Evolutionary conservation across 345 rosid genomes (phyloP), one percentile per base, ranked within the genome.

Genomic region (Jatropha curcas): DNA sequence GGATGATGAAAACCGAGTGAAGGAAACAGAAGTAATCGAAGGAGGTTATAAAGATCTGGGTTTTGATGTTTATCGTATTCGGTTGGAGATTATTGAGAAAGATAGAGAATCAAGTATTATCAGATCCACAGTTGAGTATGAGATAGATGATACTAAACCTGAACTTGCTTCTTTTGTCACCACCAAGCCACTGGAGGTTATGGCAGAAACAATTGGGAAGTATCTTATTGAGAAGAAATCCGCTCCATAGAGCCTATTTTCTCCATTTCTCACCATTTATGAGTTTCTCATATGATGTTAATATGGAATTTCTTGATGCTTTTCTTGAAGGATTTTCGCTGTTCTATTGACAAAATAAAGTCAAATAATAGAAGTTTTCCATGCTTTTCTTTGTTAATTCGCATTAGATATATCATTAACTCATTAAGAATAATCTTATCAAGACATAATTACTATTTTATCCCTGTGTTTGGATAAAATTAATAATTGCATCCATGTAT

Each of bases 51-150:
- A 19, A 56, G 84, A 20, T 14, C 56, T 76, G 4, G 88, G 88
- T 0, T 60, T 80, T 25, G 79, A 82, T 64, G 2, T 10, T 22
- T 20, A 20, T 24, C 73, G 65, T 7, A 0, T 37, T 50, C 75
- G 79, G 4, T 41, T 78, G 45, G 88, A 84, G 57, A 78, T 82
- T n/a, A n/a, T 73, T 14, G 84, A 84, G 81, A 80, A 73, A 28
- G 88, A 77, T 71, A 71, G 48, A 0, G 70, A 73, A 51, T 76
- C 87, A 34, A 27, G 43, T 9, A 55, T 76, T 25, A 45, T 84
- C 3, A 70, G 57, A 63, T 80, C 84, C 25, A 52, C 79, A 0
- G 7, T 82, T 0, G 75, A 72, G 48, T 84, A 79, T 24, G 87
- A 84, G 70, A 4, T 71, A 2, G 84, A 84, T 52, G 84, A 84